phyloP scores from a whole-genome alignment of 371 early-diverging fungal genomes.

The Entomophthora muscae region DNA sequence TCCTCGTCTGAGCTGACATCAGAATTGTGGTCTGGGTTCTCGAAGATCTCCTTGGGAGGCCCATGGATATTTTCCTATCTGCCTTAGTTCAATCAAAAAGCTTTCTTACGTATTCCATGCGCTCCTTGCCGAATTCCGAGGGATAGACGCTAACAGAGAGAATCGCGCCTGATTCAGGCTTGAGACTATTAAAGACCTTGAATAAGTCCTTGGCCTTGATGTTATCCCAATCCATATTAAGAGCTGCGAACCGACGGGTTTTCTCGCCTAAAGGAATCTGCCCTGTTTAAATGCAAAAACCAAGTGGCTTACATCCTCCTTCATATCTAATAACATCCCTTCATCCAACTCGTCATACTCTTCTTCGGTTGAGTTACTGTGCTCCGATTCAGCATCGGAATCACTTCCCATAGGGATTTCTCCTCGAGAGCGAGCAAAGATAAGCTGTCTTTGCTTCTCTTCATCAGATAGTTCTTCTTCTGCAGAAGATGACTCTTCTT shows the following conservation, averaged over 20 bases:
- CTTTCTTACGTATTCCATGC: slow-evolving; percentile 38
- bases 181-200: slow-evolving; percentile 73
- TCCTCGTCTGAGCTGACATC: slow-evolving; percentile 22
- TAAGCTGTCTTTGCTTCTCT: slow-evolving; percentile 72
- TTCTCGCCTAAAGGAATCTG: slow-evolving; percentile 67
- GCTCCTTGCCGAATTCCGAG: slow-evolving; percentile 90
- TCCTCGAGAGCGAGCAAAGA: slow-evolving; percentile 41
- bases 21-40: slow-evolving; percentile 19
- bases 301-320: slow-evolving; percentile 8
- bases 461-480: no score
- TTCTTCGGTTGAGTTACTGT: slow-evolving; percentile 20
- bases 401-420: slow-evolving; percentile 27
- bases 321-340: neutral
- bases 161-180: slow-evolving; percentile 54
- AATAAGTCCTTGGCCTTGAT: slow-evolving; percentile 71
- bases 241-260: slow-evolving; percentile 72
- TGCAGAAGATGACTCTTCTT: slow-evolving; percentile 15
- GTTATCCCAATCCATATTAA: slow-evolving; percentile 97
- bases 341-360: slow-evolving; percentile 12
- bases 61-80: slow-evolving; percentile 54
- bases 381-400: slow-evolving; percentile 25
- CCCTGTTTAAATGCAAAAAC: slow-evolving; percentile 19
- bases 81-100: neutral
- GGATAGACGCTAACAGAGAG: slow-evolving; percentile 72
- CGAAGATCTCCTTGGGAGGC: slow-evolving; percentile 66